Evolutionary conservation across 2,329 filamentous ascomycete genomes (phyloP).

Genomic region (Neophaeococcomyces aloes): DNA sequence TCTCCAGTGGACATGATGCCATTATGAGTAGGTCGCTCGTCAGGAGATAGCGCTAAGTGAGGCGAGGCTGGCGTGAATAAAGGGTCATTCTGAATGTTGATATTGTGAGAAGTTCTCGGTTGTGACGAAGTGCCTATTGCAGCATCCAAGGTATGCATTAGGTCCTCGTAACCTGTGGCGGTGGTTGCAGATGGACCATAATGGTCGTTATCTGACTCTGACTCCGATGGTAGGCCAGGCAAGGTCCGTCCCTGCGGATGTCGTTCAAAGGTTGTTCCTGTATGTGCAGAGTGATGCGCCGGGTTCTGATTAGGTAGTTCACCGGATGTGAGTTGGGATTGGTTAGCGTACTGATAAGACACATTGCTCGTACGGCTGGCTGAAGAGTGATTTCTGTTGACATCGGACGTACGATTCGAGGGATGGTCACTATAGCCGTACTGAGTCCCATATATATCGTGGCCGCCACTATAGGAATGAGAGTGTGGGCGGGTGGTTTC

Average conservation of each 20-base stretch:
- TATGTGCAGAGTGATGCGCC: slow-evolving; percentile 39
- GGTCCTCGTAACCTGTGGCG: slow-evolving; percentile 40
- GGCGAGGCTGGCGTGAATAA: slow-evolving; percentile 13
- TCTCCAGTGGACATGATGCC: slow-evolving; percentile 38
- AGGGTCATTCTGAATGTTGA: slow-evolving; percentile 7
- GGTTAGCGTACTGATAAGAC: slow-evolving; percentile 25
- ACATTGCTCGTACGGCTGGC: slow-evolving; percentile 21
- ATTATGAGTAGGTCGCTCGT: slow-evolving; percentile 40
- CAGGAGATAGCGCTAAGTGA: slow-evolving; percentile 27
- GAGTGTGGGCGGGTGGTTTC: slow-evolving; percentile 28
- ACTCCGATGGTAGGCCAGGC: slow-evolving; percentile 46
- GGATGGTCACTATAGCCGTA: slow-evolving; percentile 12
- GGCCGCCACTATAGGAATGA: slow-evolving; percentile 18
- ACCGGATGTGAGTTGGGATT: slow-evolving; percentile 32
- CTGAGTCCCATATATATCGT: slow-evolving; percentile 14
- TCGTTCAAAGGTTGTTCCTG: slow-evolving; percentile 43
- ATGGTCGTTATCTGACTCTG: slow-evolving; percentile 26
- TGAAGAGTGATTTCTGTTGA: slow-evolving; percentile 18
- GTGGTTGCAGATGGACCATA: slow-evolving; percentile 13
- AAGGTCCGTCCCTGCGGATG: slow-evolving; percentile 49
- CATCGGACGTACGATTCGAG: slow-evolving; percentile 15
- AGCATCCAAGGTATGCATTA: slow-evolving; percentile 48
- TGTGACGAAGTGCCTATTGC: slow-evolving; percentile 28
- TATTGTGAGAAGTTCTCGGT: slow-evolving; percentile 9
- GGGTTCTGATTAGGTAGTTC: slow-evolving; percentile 43